phyloP scores from a whole-genome alignment of 1,139 yeast species.

The Pneumocystis jirovecii region DNA sequence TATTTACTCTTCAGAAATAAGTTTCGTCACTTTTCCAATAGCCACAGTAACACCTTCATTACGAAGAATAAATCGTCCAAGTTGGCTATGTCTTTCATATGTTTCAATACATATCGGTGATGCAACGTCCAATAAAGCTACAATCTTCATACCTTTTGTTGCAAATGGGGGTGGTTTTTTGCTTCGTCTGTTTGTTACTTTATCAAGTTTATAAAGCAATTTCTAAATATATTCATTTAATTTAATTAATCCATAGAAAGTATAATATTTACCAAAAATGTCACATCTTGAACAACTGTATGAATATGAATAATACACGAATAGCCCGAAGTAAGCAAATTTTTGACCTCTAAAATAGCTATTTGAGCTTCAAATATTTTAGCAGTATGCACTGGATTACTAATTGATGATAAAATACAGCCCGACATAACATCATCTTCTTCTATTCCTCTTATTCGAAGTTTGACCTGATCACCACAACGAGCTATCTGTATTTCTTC shows the following conservation, averaged over 20 bases:
- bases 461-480: conserved; percentile 94
- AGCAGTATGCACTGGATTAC: conserved; percentile 81
- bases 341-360: conserved; percentile 89
- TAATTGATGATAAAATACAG: conserved; percentile 71
- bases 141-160: conserved; percentile 95
- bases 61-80: conserved; percentile 95
- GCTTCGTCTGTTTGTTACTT: conserved; percentile 75
- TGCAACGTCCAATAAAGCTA: conserved; percentile 60
- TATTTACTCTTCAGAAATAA: conserved; percentile 17
- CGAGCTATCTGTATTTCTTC: conserved; percentile 86
- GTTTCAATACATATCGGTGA: conserved; percentile 82
- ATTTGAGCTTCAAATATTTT: conserved; percentile 88
- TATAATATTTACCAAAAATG: conserved; percentile 33
- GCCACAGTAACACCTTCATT: conserved; percentile 98
- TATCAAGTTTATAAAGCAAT: conserved; percentile 82
- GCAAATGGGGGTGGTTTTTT: conserved; percentile 98
- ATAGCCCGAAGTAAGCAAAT: conserved; percentile 86
- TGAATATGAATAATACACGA: conserved; percentile 98
- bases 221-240: conserved; percentile 16
- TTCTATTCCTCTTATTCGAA: conserved; percentile 86
- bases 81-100: conserved; percentile 79
- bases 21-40: conserved; percentile 70
- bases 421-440: conserved; percentile 93
- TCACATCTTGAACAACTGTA: conserved; percentile 94
- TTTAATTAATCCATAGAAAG: neutral